Conservation (phyloP, 1,139 yeast genomes). For the Groenewaldozyma sp. region DNA sequence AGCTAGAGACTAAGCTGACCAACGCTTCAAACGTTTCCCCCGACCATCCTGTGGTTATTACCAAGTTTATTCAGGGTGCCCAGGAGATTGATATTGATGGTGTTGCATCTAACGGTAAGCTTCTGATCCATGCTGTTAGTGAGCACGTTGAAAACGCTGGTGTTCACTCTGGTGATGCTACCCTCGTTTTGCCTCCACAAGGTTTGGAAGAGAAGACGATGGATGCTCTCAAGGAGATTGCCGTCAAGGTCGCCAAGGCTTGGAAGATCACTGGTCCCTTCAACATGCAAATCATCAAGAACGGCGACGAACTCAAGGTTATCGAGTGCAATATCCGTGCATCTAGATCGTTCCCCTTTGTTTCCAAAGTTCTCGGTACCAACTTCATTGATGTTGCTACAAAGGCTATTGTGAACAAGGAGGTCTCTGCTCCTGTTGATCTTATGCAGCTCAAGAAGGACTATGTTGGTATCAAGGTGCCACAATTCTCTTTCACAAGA, state of each 20-base stretch:
- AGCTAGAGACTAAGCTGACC: conserved; percentile 69
- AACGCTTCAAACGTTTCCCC: conserved; percentile 88
- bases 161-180: conserved; percentile 98
- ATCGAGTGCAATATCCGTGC: conserved; percentile 98
- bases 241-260: conserved; percentile 88
- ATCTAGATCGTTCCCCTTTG: conserved; percentile 97
- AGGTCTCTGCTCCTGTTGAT: conserved; percentile 81
- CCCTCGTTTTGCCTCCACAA: conserved; percentile 88
- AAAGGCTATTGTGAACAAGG: conserved; percentile 67
- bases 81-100: conserved; percentile 97
- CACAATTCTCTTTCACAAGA: conserved; percentile 96
- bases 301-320: conserved; percentile 78
- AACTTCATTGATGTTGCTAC: conserved; percentile 94
- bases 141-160: conserved; percentile 99
- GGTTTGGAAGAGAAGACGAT: conserved; percentile 79
- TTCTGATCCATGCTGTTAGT: conserved; percentile 89
- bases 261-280: conserved; percentile 97
- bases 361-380: conserved; percentile 87
- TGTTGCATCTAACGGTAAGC: conserved; percentile 82
- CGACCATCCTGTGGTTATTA: conserved; percentile 95
- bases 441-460: conserved; percentile 71
- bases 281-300: conserved; percentile 95
- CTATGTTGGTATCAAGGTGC: conserved; percentile 94
- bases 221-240: conserved; percentile 82
- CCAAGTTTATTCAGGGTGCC: conserved; percentile 92